These are phyloP conservation scores for Exophiala xenobiotica DNA, from an alignment of 2,329 filamentous ascomycete genomes.

Conservation along the genomic window DNA sequence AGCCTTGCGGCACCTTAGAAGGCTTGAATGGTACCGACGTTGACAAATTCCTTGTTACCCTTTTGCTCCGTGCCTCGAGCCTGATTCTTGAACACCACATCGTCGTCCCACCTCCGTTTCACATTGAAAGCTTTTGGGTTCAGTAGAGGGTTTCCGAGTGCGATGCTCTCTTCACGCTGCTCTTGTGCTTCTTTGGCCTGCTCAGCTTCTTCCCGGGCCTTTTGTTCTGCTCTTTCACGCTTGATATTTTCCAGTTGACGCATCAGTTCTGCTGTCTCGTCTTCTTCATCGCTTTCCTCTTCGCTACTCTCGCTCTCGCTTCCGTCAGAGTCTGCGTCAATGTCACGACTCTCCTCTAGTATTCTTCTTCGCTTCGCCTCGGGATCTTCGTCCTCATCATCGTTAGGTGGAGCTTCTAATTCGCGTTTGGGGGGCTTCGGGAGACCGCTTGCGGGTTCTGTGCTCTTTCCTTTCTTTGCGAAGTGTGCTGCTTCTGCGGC, in stretches of 20 bases:
- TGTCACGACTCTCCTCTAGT: conserved; percentile 80
- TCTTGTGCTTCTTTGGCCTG: conserved; percentile 78
- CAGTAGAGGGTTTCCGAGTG: conserved; percentile 85
- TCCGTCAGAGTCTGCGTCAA: conserved; percentile 73
- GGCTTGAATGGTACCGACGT: conserved; percentile 58
- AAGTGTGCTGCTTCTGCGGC: conserved; percentile 85
- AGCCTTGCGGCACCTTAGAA: conserved; percentile 6
- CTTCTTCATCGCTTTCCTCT: conserved; percentile 69
- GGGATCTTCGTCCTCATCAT: conserved; percentile 61
- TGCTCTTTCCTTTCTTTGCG: conserved; percentile 65
- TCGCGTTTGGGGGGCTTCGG: conserved; percentile 59
- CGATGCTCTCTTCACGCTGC: conserved; percentile 81
- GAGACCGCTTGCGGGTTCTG: conserved; percentile 33
- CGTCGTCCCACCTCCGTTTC: conserved; percentile 89
- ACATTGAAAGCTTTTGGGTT: conserved; percentile 87
- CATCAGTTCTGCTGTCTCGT: conserved; percentile 85
- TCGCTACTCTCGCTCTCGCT: conserved; percentile 62
- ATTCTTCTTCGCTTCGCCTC: conserved; percentile 83
- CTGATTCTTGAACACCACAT: conserved; percentile 99
- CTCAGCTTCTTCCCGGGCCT: conserved; percentile 78
- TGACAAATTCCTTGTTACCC: conserved; percentile 92
- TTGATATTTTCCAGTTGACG: conserved; percentile 93
- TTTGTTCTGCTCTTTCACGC: conserved; percentile 75
- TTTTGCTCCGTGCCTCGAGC: conserved; percentile 91
- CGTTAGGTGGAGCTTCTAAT: conserved; percentile 52